Evolutionary conservation across 495 filamentous ascomycete species (phyloP), one percentile per base, ranked within the genome.

Genomic region (Thermothielavioides terrestris): DNA sequence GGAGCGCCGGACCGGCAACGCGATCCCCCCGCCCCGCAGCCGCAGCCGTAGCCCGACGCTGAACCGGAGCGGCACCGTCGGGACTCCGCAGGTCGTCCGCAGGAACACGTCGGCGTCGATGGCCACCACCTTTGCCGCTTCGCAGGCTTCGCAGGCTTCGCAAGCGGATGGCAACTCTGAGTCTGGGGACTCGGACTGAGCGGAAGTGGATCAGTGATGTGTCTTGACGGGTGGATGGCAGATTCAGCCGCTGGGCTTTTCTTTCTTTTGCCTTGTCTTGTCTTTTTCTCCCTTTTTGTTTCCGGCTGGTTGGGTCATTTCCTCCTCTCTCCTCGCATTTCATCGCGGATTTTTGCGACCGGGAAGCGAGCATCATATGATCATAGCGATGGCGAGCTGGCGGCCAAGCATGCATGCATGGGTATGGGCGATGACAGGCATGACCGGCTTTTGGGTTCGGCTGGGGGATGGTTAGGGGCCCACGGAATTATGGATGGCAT

Each of bases 31-130:
- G 37, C 28, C 47, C 34, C 23, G 49, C 4, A 46, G 51, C 18
- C 32, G 37, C 1, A 46, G 46, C 10, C 42, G 55, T 12, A 58
- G 55, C 23, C 55, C 55, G 8, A 54, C 47, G 25, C 23, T 57
- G 11, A 27, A 42, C 10, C 28, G 55, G 32, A 43, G 51, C 21
- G 50, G 34, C 18, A 50, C 50, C 2, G 6, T 42, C 2, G 28
- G 20, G 20, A 2, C 18, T 44, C 8, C n/a, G 21, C 10, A 14
- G 8, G 11, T 34, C 31, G n/a, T 37, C 5, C 44, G n/a, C 32
- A 46, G 34, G 20, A 6, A n/a, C 81, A 80, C 35, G 35, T 37
- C 42, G 12, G 18, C 20, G 12, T 15, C 28, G 27, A n/a, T 25
- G 42, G 30, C 30, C 31, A 3, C 11, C 6, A 15, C 6, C 14